A percentile compares a stretch with the other conserved stretches of the same genome.
These are phyloP conservation scores for Talaromyces sp. DNA, from an alignment of 2,329 filamentous ascomycete species.

Conservation along the genomic window DNA sequence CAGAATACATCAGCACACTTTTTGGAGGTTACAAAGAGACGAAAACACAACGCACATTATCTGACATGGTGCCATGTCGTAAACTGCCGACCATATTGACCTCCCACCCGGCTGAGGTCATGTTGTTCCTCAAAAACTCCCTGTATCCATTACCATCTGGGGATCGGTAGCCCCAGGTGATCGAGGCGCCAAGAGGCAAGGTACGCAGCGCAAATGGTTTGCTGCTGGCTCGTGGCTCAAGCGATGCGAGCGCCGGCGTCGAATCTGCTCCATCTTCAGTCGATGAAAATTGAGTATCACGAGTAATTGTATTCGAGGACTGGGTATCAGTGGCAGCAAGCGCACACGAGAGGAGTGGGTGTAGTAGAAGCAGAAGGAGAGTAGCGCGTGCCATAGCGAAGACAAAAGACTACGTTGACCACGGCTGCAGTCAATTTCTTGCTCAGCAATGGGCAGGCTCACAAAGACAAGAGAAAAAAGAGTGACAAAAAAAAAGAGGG, in stretches of 20 bases:
- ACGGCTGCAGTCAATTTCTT: neutral
- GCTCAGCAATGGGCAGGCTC: neutral
- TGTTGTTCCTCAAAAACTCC: slow-evolving; percentile 27
- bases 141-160: slow-evolving; percentile 36
- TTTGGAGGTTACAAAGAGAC: no score
- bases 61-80: slow-evolving; percentile 18
- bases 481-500: neutral
- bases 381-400: neutral
- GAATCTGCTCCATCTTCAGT: neutral
- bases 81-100: slow-evolving; percentile 24
- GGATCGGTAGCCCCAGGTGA: slow-evolving; percentile 29
- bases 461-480: neutral
- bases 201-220: slow-evolving; percentile 5
- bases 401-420: neutral
- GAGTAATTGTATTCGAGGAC: neutral
- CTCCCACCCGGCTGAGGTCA: slow-evolving; percentile 22
- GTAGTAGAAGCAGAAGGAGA: neutral
- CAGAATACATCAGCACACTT: neutral
- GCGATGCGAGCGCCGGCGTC: neutral
- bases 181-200: slow-evolving; percentile 35
- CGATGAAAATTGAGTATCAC: neutral
- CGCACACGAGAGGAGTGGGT: neutral
- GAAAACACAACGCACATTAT: neutral
- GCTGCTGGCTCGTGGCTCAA: neutral
- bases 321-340: neutral